Conservation (phyloP, 768 basidiomycete species). For the Serendipita indica region DNA sequence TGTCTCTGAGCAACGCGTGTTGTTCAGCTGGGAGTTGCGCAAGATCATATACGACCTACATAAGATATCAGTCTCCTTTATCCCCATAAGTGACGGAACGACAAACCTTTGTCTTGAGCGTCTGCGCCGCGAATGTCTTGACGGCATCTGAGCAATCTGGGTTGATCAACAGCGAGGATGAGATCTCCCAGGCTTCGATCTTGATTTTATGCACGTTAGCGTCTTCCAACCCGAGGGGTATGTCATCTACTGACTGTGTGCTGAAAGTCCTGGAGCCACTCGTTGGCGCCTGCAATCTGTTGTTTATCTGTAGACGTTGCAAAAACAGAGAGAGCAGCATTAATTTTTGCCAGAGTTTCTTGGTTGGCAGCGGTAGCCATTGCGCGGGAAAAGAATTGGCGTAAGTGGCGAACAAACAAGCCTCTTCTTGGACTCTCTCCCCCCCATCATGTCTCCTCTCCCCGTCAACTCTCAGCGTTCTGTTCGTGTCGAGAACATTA, state of each 20-base stretch:
- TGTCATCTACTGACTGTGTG: constrained; percentile 88
- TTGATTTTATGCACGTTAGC: constrained; percentile 44
- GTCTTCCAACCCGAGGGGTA: no score
- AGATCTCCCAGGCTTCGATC: constrained; percentile 94
- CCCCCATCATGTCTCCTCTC: neutral
- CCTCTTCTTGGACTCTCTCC: neutral
- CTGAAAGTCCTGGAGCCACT: constrained; percentile 97
- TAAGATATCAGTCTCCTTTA: constrained; percentile 18
- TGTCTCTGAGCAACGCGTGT: constrained; percentile 70
- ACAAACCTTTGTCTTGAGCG: constrained; percentile 81
- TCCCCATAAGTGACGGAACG: neutral
- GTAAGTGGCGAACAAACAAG: constrained; percentile 6
- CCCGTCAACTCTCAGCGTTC: neutral
- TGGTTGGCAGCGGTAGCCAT: constrained; percentile 11
- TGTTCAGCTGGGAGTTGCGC: constrained; percentile 65
- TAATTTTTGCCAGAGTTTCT: constrained; percentile 26
- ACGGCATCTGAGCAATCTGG: constrained; percentile 64
- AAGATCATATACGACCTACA: constrained; percentile 89
- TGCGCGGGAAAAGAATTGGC: neutral
- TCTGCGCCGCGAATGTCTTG: constrained; percentile 91
- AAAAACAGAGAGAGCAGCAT: constrained; percentile 70
- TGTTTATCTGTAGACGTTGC: constrained; percentile 65
- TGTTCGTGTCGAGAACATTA: neutral
- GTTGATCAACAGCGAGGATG: constrained; percentile 76
- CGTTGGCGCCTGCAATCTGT: constrained; percentile 74